Percentiles rank a stretch among this genome's conserved stretches.
Conservation (phyloP, 2,329 filamentous ascomycete species). For the Claviceps pazoutovae region DNA sequence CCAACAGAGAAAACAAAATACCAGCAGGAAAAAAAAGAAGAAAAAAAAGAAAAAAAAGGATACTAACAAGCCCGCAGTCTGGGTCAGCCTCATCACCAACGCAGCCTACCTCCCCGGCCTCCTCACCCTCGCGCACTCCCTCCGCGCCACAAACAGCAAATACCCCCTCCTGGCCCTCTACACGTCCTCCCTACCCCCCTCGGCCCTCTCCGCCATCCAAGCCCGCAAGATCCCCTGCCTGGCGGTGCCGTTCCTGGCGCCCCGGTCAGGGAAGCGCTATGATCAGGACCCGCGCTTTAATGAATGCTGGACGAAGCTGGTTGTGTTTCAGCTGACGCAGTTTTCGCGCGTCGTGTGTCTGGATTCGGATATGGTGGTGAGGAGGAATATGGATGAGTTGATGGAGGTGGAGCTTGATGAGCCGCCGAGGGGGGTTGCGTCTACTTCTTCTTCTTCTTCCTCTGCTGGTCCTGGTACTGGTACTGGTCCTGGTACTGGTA, state of each 20-base stretch:
- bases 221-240: constrained; percentile 55
- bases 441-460: too few species aligned
- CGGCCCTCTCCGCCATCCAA: constrained; percentile 55
- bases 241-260: constrained; percentile 59
- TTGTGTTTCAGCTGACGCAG: constrained; percentile 60
- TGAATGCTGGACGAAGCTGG: constrained; percentile 82
- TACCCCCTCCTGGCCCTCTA: constrained; percentile 77
- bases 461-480: too few species aligned
- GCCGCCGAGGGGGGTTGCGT: background rate
- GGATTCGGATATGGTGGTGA: constrained; percentile 77
- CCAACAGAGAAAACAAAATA: background rate
- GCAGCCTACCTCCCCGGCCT: constrained; percentile 69
- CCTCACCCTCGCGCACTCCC: constrained; percentile 65
- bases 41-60: background rate
- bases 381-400: constrained; percentile 80
- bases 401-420: constrained; percentile 66
- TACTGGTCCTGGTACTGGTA: too few species aligned
- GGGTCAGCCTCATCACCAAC: constrained; percentile 81
- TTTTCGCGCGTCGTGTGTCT: constrained; percentile 72
- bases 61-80: constrained; percentile 40
- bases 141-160: constrained; percentile 47
- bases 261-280: constrained; percentile 52
- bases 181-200: constrained; percentile 58
- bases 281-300: constrained; percentile 70
- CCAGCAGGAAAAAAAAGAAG: background rate